Evolutionary conservation across 441 rosid species (phyloP), one percentile per base, ranked within the genome.

Genomic region (Pelargonium citronellum): DNA sequence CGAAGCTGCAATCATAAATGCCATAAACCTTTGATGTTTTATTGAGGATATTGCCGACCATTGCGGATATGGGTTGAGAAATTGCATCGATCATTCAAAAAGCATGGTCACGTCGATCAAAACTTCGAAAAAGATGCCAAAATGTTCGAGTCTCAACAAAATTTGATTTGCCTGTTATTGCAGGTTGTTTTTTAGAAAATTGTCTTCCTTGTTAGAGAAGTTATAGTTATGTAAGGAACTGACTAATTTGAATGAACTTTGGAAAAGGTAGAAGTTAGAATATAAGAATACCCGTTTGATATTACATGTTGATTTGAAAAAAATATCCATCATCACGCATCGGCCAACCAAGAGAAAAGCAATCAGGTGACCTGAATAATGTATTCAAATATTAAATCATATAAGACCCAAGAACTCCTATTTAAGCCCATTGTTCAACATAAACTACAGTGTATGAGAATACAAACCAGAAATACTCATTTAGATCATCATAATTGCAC

Each of bases 161-260:
- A 81, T 95, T 84, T 65, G 98, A 92, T 85, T 92, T 95, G n/a
- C 99, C 99, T 20, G 91, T 91, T 82, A 85, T 82, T 75, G 86
- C 86, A 68, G 85, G 68, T 79, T 76, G 83, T 79, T 69, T 75
- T 66, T 68, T 30, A 51, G 82, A 68, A 70, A 73, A 82, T 70
- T 90, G 37, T 30, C 37, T 86, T 24, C 93, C 96, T 96, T 95
- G 79, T 39, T 55, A 79, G 43, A 65, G 68, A 53, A 79, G 67
- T 71, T 62, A 64, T 6, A 37, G 70, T 72, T 44, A 69, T 64
- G 30, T 30, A 49, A 49, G 15, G 3, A 12, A 6, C 19, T 11
- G 11, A 58, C 63, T 58, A 9, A 58, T 19, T 3, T 58, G n/a
- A 19, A 20, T 7, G 30, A 58, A 53, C 11, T 16, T 17, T 17